phyloP scores from a whole-genome alignment of 2,329 filamentous ascomycete genomes.

The Emergomyces pasteurianus region DNA sequence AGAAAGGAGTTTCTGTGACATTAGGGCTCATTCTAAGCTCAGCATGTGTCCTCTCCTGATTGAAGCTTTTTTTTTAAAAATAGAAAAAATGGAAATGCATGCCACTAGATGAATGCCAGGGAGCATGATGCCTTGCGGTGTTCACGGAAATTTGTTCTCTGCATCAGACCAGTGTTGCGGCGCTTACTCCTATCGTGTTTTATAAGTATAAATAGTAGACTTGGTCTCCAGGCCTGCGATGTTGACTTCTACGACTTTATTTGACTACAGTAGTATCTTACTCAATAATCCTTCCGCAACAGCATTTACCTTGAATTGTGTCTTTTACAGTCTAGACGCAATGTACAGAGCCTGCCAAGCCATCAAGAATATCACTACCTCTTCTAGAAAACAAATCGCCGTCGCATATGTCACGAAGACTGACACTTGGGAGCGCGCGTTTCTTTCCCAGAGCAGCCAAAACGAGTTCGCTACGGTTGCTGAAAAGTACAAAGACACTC shows the following conservation, averaged over 20 bases:
- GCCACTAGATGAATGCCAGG: neutral
- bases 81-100: neutral
- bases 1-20: neutral
- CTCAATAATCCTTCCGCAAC: conserved; percentile 1
- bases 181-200: neutral
- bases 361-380: conserved; percentile 4
- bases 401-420: conserved; percentile 2
- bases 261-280: neutral
- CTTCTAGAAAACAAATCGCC: conserved; percentile 1
- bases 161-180: neutral
- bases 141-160: neutral
- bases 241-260: neutral
- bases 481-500: conserved; percentile 4
- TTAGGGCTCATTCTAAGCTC: neutral
- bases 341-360: conserved; percentile 4
- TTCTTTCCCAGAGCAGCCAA: conserved; percentile 1
- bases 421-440: neutral
- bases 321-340: neutral
- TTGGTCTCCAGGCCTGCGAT: neutral
- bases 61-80: neutral
- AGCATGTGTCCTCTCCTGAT: neutral
- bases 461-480: conserved; percentile 1
- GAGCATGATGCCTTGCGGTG: too few relatives aligned
- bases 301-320: neutral
- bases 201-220: conserved; percentile 1